These are phyloP conservation scores for Populus trichocarpa DNA, from an alignment of 441 rosid species.

Conservation along the genomic window DNA sequence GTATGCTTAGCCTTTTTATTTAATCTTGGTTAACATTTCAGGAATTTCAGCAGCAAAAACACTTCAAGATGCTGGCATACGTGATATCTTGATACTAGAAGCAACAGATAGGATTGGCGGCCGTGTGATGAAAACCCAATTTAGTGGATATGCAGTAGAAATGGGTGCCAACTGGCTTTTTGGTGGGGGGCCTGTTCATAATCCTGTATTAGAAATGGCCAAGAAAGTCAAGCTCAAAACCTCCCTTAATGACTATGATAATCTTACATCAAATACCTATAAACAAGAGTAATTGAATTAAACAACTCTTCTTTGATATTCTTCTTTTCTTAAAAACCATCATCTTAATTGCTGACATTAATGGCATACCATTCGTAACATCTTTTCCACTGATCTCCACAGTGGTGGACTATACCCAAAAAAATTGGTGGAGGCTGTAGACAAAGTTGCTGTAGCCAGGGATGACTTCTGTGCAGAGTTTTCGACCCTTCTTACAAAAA, in stretches of 20 bases:
- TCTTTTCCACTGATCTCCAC: not conserved
- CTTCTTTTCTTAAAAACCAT: too few relatives aligned
- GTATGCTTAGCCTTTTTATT: too few relatives aligned
- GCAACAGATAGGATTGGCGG: slow-evolving; percentile 20
- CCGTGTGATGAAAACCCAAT: slow-evolving; percentile 11
- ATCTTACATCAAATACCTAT: slow-evolving; percentile 24
- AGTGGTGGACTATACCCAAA: slow-evolving; percentile 26
- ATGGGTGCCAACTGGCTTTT: slow-evolving; percentile 30
- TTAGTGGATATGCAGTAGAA: slow-evolving; percentile 20
- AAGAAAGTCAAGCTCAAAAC: slow-evolving; percentile 17
- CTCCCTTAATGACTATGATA: slow-evolving; percentile 15
- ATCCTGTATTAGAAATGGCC: slow-evolving; percentile 22
- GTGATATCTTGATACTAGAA: slow-evolving; percentile 18
- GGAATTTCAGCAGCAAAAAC: slow-evolving; percentile 30
- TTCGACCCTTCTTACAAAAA: slow-evolving; percentile 6
- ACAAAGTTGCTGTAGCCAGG: slow-evolving; percentile 8
- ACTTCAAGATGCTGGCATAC: slow-evolving; percentile 22
- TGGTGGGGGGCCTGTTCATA: slow-evolving; percentile 24
- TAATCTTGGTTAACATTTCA: not conserved
- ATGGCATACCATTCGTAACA: not conserved
- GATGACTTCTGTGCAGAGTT: slow-evolving; percentile 19
- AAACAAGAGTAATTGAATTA: slow-evolving; percentile 18
- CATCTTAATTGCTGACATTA: too few relatives aligned
- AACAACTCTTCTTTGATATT: too few relatives aligned
- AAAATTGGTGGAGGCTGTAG: not conserved